Conservation (phyloP, 768 basidiomycete species). For the Phanerochaete carnosa region DNA sequence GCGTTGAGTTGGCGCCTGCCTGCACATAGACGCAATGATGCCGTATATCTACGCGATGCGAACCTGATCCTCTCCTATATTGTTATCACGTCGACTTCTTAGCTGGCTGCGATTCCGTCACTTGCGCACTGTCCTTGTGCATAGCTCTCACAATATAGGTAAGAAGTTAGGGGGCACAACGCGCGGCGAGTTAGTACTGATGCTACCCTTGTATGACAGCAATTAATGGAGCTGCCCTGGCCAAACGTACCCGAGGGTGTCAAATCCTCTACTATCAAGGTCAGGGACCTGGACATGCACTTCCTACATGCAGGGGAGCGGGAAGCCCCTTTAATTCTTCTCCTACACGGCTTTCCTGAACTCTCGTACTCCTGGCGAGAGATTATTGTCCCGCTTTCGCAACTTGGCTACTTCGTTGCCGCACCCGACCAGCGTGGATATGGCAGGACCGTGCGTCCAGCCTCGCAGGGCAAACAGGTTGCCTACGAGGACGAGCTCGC, state of each 20-base stretch:
- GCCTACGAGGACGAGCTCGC: slow-evolving; percentile 46
- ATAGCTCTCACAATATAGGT: background rate
- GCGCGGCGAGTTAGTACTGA: background rate
- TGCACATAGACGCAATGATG: background rate
- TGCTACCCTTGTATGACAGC: background rate
- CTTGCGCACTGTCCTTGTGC: no score
- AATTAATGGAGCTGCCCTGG: background rate
- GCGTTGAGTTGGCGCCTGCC: background rate
- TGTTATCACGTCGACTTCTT: no score
- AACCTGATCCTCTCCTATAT: no score
- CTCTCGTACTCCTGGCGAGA: slow-evolving; percentile 66
- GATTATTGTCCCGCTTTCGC: slow-evolving; percentile 46
- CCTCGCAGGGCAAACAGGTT: slow-evolving; percentile 18
- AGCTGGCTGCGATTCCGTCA: no score
- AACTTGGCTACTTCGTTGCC: slow-evolving; percentile 55
- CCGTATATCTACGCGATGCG: background rate
- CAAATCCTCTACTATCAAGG: slow-evolving; percentile 35
- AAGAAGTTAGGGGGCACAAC: background rate
- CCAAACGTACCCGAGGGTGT: slow-evolving; percentile 25
- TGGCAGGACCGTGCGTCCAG: slow-evolving; percentile 32
- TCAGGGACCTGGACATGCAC: slow-evolving; percentile 50
- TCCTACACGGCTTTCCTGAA: slow-evolving; percentile 68
- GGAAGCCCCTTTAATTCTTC: slow-evolving; percentile 42
- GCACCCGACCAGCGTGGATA: slow-evolving; percentile 61
- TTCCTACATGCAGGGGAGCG: slow-evolving; percentile 42